phyloP scores from a whole-genome alignment of 257 asterid species.

The Datura wrightii region DNA sequence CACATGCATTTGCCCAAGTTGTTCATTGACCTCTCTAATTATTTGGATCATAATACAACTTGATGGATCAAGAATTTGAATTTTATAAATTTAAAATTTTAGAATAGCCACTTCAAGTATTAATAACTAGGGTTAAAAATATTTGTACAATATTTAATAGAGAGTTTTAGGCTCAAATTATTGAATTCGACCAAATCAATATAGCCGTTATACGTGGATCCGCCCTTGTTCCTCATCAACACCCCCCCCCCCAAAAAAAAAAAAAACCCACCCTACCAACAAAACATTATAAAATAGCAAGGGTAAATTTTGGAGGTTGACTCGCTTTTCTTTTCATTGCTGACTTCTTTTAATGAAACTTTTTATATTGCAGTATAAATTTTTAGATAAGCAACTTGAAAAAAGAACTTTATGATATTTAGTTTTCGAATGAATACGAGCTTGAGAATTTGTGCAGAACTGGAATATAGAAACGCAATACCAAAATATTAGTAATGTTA shows the following conservation, averaged over 20 bases:
- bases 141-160: no score
- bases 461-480: not conserved
- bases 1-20: conserved; percentile 24
- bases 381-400: conserved; percentile 12
- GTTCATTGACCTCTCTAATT: conserved; percentile 22
- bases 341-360: not conserved
- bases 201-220: not conserved
- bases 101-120: not conserved
- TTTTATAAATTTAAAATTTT: not conserved
- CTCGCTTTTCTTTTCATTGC: not conserved
- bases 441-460: not conserved
- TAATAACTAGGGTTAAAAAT: not conserved
- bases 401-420: not conserved
- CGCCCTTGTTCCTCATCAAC: not conserved
- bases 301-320: conserved; percentile 13
- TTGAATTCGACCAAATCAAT: not conserved
- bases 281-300: not conserved
- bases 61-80: not conserved
- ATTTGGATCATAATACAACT: conserved; percentile 10
- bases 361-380: not conserved
- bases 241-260: not conserved
- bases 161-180: not conserved
- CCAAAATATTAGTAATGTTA: no score
- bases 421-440: not conserved
- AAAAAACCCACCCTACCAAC: not conserved